A percentile compares a stretch with the other conserved stretches of the same genome.
Evolutionary conservation across 2,329 filamentous ascomycete species (phyloP).

Genomic region (Alternaria metachromatica): DNA sequence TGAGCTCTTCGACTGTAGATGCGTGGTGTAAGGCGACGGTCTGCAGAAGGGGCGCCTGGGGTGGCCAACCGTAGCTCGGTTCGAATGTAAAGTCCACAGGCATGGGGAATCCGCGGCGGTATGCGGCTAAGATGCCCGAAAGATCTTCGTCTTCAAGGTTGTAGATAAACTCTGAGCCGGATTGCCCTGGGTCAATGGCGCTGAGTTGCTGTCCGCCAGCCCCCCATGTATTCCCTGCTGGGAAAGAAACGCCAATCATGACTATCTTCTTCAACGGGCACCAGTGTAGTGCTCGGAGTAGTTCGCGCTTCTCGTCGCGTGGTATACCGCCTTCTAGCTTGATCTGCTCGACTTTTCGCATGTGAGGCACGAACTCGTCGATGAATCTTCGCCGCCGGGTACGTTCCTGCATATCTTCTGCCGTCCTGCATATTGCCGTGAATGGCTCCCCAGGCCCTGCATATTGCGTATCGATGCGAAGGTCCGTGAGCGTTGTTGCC

Average conservation of each 20-base stretch:
- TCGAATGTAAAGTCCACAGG: constrained; percentile 38
- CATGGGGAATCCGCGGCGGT: constrained; percentile 27
- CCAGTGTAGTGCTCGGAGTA: constrained; percentile 50
- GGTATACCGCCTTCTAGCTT: constrained; percentile 58
- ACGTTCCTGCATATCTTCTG: constrained; percentile 26
- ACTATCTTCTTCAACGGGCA: constrained; percentile 55
- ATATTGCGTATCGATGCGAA: constrained; percentile 52
- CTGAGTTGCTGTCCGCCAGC: constrained; percentile 41
- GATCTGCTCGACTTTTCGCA: constrained; percentile 52
- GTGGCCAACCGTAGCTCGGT: constrained; percentile 52
- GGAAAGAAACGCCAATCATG: constrained; percentile 53
- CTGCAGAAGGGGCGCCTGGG: constrained; percentile 49
- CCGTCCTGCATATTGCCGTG: constrained; percentile 33
- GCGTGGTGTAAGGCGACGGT: constrained; percentile 52
- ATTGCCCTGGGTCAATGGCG: constrained; percentile 33
- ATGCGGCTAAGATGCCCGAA: constrained; percentile 31
- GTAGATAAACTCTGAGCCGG: constrained; percentile 21
- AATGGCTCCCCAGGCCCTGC: constrained; percentile 35
- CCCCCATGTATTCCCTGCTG: constrained; percentile 56
- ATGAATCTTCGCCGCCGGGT: constrained; percentile 50
- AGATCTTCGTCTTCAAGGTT: constrained; percentile 41
- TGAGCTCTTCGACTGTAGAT: constrained; percentile 52
- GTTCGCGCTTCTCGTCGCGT: constrained; percentile 56
- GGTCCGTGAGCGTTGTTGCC: constrained; percentile 48
- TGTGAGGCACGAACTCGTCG: constrained; percentile 50